These are phyloP conservation scores for Rhizopogon salebrosus DNA, from an alignment of 768 basidiomycete genomes.

Conservation along the genomic window DNA sequence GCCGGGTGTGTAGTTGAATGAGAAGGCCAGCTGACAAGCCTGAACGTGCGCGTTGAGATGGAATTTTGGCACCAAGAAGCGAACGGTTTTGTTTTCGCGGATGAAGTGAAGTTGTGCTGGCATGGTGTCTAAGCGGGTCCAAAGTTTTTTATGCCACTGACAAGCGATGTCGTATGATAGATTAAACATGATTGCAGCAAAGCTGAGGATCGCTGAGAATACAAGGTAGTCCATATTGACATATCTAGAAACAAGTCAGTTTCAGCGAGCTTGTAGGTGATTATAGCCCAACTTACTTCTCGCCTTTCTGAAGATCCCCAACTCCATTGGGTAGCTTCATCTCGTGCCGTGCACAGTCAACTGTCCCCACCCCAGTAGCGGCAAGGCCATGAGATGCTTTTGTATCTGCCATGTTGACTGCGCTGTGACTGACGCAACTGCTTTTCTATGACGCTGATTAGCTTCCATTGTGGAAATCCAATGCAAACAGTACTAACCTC, in stretches of 20 bases:
- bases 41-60: slow-evolving; percentile 30
- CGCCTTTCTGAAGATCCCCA: slow-evolving; percentile 8
- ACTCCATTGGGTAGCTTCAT: slow-evolving; percentile 8
- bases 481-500: neutral
- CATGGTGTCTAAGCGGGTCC: neutral
- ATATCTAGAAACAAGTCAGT: neutral
- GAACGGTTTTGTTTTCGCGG: too few relatives aligned
- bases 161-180: slow-evolving; percentile 20
- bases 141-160: slow-evolving; percentile 13
- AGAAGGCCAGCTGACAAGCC: slow-evolving; percentile 14
- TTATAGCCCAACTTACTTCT: neutral
- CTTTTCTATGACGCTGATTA: slow-evolving; percentile 5
- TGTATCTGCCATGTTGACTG: too few relatives aligned
- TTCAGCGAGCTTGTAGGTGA: neutral
- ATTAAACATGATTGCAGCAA: neutral
- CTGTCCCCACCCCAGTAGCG: slow-evolving; percentile 23
- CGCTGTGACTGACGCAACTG: neutral
- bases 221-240: slow-evolving; percentile 1
- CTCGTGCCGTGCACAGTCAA: slow-evolving; percentile 20
- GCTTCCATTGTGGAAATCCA: neutral
- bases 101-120: neutral
- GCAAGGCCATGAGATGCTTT: slow-evolving; percentile 6
- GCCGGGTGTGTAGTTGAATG: slow-evolving; percentile 1
- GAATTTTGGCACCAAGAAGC: slow-evolving; percentile 29
- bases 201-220: neutral